Percentiles rank a stretch among this genome's conserved stretches.
Conservation (phyloP, 2,329 filamentous ascomycete genomes). For the Aspergillus texensis region DNA sequence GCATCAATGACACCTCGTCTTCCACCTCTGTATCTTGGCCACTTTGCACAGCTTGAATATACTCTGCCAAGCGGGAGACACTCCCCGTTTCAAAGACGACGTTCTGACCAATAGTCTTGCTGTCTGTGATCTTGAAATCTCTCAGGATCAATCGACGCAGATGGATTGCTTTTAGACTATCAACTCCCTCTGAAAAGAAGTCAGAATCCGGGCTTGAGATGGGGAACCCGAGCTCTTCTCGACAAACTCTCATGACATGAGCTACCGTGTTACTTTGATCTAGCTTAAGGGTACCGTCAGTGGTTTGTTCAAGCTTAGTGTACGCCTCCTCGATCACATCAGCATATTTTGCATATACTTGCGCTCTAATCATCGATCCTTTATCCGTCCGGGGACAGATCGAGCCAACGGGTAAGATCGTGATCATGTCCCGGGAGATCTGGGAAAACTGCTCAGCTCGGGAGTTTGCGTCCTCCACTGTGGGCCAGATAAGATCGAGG, state of each 20-base stretch:
- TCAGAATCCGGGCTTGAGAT: constrained; percentile 38
- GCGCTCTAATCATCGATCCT: constrained; percentile 55
- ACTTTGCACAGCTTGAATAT: constrained; percentile 35
- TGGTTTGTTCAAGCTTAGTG: constrained; percentile 19
- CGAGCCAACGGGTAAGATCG: constrained; percentile 34
- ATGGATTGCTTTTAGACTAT: constrained; percentile 53
- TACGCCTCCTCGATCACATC: constrained; percentile 46
- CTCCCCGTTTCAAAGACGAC: constrained; percentile 49
- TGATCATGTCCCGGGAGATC: constrained; percentile 47
- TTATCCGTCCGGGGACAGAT: constrained; percentile 57
- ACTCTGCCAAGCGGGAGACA: constrained; percentile 38
- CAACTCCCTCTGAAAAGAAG: constrained; percentile 50
- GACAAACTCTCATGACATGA: constrained; percentile 34
- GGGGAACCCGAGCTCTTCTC: constrained; percentile 35
- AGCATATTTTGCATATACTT: constrained; percentile 50
- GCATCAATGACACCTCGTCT: constrained; percentile 39
- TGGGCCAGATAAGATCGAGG: constrained; percentile 41
- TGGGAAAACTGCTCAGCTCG: constrained; percentile 49
- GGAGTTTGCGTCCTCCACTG: constrained; percentile 42
- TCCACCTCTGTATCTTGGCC: constrained; percentile 18
- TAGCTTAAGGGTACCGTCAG: constrained; percentile 33
- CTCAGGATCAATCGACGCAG: constrained; percentile 46
- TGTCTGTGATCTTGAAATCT: constrained; percentile 39
- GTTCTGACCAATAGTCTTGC: constrained; percentile 38
- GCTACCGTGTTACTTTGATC: constrained; percentile 34